Percentiles rank a stretch among this genome's conserved stretches.
phyloP scores from a whole-genome alignment of 1,284 basidiomycete genomes.

The Fomitiporia mediterranea region DNA sequence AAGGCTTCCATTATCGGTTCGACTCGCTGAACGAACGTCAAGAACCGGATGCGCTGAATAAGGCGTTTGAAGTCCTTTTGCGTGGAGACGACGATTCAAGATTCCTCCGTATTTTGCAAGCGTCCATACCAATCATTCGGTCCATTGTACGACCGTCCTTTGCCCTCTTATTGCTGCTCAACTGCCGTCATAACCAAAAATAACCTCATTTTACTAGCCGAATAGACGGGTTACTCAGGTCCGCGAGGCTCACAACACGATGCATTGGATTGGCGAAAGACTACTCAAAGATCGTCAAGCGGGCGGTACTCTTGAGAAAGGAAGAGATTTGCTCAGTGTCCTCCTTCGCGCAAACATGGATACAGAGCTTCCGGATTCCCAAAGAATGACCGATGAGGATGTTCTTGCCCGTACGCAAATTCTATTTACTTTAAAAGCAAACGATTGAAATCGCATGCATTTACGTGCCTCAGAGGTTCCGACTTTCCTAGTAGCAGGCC shows the following conservation, averaged over 20 bases:
- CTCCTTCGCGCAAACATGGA: constrained; percentile 47
- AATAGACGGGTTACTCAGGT: constrained; percentile 26
- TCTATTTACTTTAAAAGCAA: constrained; percentile 20
- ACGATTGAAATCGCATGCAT: background rate
- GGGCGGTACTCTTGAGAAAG: constrained; percentile 27
- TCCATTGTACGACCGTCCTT: constrained; percentile 24
- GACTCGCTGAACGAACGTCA: constrained; percentile 29
- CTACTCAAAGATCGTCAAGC: constrained; percentile 40
- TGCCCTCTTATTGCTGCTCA: background rate
- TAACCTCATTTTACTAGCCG: constrained; percentile 26
- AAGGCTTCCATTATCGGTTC: constrained; percentile 68
- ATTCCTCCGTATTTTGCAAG: constrained; percentile 14
- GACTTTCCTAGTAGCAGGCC: constrained; percentile 39
- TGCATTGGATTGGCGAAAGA: constrained; percentile 34
- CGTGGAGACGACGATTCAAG: constrained; percentile 9
- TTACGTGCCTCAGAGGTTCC: constrained; percentile 34
- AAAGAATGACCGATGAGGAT: constrained; percentile 50
- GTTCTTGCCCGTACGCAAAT: constrained; percentile 46
- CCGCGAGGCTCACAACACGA: constrained; percentile 27
- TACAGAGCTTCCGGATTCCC: constrained; percentile 36
- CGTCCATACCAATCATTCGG: constrained; percentile 22
- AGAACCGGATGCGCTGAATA: constrained; percentile 29
- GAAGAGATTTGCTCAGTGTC: constrained; percentile 31
- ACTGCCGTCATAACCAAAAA: background rate
- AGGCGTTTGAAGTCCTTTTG: constrained; percentile 30